These are phyloP conservation scores for Salicornia ramosissima DNA, from an alignment of 148 eudicot genomes.

Conservation along the genomic window DNA sequence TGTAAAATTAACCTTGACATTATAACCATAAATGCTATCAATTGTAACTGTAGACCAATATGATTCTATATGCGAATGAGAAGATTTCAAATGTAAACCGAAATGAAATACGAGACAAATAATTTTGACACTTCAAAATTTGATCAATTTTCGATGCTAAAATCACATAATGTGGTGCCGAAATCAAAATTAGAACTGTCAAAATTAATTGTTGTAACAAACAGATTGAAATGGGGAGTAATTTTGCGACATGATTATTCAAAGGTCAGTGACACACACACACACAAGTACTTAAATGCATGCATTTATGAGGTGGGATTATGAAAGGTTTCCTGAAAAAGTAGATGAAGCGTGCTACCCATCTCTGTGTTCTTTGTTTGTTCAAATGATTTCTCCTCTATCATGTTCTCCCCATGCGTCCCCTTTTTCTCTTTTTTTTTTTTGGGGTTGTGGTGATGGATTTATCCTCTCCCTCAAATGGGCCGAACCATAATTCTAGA, in stretches of 20 bases:
- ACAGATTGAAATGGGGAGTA: neutral
- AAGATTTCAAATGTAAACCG: too few relatives aligned
- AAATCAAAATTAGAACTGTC: too few relatives aligned
- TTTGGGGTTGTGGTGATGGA: neutral
- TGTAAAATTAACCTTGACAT: too few relatives aligned
- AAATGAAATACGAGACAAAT: too few relatives aligned
- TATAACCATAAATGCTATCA: too few relatives aligned
- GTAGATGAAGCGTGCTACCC: conserved; percentile 6
- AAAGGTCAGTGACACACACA: neutral
- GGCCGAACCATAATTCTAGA: neutral
- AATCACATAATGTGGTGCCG: too few relatives aligned
- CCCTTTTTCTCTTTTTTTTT: neutral
- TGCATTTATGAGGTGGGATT: neutral
- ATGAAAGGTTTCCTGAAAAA: conserved; percentile 8
- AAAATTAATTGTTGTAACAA: too few relatives aligned
- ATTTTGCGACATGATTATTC: neutral
- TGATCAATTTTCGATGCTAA: too few relatives aligned
- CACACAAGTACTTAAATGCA: neutral
- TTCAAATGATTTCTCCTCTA: neutral
- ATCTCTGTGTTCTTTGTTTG: neutral
- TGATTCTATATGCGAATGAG: too few relatives aligned
- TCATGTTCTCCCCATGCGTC: conserved; percentile 11
- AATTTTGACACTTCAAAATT: too few relatives aligned
- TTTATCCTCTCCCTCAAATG: neutral
- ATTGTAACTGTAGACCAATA: too few relatives aligned